phyloP scores from a whole-genome alignment of 2,329 filamentous ascomycete species.

The Aaosphaeria arxii region DNA sequence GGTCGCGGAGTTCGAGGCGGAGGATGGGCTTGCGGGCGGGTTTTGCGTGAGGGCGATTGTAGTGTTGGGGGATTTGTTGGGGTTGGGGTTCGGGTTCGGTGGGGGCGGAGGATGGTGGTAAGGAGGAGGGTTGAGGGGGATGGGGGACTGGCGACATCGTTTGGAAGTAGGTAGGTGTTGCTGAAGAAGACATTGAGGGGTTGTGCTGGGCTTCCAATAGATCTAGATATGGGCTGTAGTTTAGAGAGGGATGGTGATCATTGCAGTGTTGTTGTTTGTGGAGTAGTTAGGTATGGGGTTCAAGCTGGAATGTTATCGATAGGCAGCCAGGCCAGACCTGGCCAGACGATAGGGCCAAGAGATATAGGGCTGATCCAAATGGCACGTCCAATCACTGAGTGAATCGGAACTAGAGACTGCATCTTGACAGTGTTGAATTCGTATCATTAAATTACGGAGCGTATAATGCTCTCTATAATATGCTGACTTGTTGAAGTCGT shows the following conservation, averaged over 20 bases:
- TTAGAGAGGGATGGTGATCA: not conserved
- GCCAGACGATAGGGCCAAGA: slow-evolving; percentile 1
- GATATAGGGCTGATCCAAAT: slow-evolving; percentile 6
- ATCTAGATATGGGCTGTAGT: not conserved
- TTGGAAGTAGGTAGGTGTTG: slow-evolving; percentile 35
- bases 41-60: slow-evolving; percentile 53
- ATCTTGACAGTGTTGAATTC: too few species aligned
- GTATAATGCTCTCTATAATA: too few species aligned
- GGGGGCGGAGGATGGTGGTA: slow-evolving; percentile 39
- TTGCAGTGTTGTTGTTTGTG: too few species aligned
- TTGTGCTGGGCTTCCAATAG: not conserved
- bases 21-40: slow-evolving; percentile 42
- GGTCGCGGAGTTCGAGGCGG: slow-evolving; percentile 48
- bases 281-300: too few species aligned
- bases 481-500: too few species aligned
- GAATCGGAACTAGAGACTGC: too few species aligned
- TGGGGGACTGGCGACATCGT: slow-evolving; percentile 26
- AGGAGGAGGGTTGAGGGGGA: slow-evolving; percentile 7
- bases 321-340: too few species aligned
- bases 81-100: slow-evolving; percentile 51
- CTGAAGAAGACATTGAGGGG: slow-evolving; percentile 14
- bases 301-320: too few species aligned
- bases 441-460: too few species aligned
- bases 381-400: too few species aligned
- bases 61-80: slow-evolving; percentile 66